phyloP scores from a whole-genome alignment of 306 rosid species.

The Benincasa hispida region DNA sequence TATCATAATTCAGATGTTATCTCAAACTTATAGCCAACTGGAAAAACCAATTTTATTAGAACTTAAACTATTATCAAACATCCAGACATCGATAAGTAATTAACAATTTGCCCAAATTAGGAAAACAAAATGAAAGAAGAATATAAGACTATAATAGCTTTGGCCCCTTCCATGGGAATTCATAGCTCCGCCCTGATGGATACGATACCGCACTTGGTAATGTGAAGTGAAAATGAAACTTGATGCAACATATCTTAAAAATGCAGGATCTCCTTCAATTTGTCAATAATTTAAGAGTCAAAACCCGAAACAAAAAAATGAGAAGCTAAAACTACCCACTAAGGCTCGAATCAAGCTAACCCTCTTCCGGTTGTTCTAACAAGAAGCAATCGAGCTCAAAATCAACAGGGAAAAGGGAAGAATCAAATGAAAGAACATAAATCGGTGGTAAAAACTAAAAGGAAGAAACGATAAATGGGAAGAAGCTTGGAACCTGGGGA shows the following conservation, averaged over 20 bases:
- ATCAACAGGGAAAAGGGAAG: background rate
- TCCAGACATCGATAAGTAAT: background rate
- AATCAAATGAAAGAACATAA: background rate
- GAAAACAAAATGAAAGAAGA: background rate
- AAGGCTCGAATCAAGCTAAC: background rate
- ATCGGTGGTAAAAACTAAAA: background rate
- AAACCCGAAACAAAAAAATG: background rate
- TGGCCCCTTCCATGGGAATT: background rate
- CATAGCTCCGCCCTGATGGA: background rate
- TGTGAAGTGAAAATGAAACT: background rate
- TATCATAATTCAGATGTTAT: background rate
- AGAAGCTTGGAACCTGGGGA: slow-evolving; percentile 59
- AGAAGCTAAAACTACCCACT: background rate
- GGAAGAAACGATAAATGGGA: background rate
- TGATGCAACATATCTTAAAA: background rate
- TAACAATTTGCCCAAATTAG: background rate
- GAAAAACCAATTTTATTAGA: background rate
- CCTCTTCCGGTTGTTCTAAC: background rate
- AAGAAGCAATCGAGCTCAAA: background rate
- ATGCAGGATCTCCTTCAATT: background rate
- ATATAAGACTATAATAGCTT: background rate
- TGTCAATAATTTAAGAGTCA: background rate
- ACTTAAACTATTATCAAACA: background rate
- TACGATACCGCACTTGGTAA: background rate
- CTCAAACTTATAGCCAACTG: background rate